Evolutionary conservation across 352 stramenopile genomes (phyloP).

Genomic region (Pythium pyrilobum): DNA sequence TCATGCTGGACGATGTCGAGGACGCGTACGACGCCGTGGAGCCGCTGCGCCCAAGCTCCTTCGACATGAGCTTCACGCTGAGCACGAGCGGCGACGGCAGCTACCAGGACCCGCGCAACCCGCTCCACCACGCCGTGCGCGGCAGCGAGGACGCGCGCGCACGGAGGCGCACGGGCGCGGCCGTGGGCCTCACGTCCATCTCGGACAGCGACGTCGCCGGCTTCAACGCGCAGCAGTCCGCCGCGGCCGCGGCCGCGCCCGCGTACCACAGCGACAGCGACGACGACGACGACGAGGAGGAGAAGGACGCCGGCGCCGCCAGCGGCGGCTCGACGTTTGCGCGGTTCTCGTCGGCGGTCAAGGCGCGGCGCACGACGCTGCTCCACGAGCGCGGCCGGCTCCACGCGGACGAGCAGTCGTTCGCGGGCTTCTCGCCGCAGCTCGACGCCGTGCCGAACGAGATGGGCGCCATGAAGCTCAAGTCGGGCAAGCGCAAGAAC

Average conservation of each 20-base stretch:
- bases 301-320: background rate
- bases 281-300: conserved; percentile 4
- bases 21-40: conserved; percentile 77
- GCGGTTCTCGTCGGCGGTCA: conserved; percentile 7
- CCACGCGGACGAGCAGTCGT: conserved; percentile 34
- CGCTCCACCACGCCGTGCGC: conserved; percentile 11
- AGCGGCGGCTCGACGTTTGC: conserved; percentile 1
- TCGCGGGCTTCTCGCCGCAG: conserved; percentile 10
- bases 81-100: conserved; percentile 28
- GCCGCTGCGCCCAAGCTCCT: conserved; percentile 82
- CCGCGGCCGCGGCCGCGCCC: conserved; percentile 12
- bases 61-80: conserved; percentile 85
- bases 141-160: conserved; percentile 16
- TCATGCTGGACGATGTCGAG: conserved; percentile 73
- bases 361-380: conserved; percentile 12
- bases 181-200: conserved; percentile 24
- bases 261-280: conserved; percentile 13
- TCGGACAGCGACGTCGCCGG: conserved; percentile 17
- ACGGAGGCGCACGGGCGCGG: conserved; percentile 10
- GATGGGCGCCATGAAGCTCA: conserved; percentile 17
- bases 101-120: conserved; percentile 16
- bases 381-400: conserved; percentile 45
- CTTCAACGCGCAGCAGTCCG: conserved; percentile 24
- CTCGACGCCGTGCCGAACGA: conserved; percentile 3
- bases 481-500: conserved; percentile 30